Evolutionary conservation across 164 flowering plant genomes (phyloP).

Genomic region (Vitis vinifera): ASM3070453v1 NC_081808.1:3057501-3058000

Average conservation of each 20-base stretch:
- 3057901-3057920: slow-evolving; percentile 52
- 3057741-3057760: slow-evolving; percentile 20
- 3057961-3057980: slow-evolving; percentile 26
- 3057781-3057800: slow-evolving; percentile 32
- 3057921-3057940: slow-evolving; percentile 40
- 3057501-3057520: neutral
- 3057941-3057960: slow-evolving; percentile 32
- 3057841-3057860: slow-evolving; percentile 33
- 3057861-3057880: slow-evolving; percentile 58
- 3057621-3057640: neutral
- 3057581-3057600: neutral
- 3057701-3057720: slow-evolving; percentile 56
- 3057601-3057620: neutral
- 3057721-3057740: slow-evolving; percentile 45
- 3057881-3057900: slow-evolving; percentile 34
- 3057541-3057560: too few species aligned
- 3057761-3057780: slow-evolving; percentile 1
- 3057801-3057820: slow-evolving; percentile 70
- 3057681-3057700: slow-evolving; percentile 48
- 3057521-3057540: neutral
- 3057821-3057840: slow-evolving; percentile 49
- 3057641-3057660: neutral
- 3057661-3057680: neutral
- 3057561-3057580: too few species aligned
- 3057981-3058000: slow-evolving; percentile 48